Conservation (phyloP, 108 stramenopile species). For the Epithemia pelagica region DNA sequence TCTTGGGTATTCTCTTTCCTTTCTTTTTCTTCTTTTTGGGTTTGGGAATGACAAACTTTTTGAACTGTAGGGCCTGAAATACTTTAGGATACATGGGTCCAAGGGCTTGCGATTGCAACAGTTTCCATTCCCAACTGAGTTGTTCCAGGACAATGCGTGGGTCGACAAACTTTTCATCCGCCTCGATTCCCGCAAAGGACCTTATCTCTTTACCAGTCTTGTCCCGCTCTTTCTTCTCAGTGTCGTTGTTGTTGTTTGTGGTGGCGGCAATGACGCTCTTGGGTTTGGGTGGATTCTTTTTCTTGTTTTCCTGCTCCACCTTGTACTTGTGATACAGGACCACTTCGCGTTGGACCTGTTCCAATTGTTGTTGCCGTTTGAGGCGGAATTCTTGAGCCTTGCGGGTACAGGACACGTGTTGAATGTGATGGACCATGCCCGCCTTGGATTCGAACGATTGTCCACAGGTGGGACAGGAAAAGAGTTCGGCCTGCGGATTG, state of each 20-base stretch:
- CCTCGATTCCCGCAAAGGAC: not conserved
- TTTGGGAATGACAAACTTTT: not conserved
- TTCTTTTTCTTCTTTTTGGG: slow-evolving; percentile 5
- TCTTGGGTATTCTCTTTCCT: not conserved
- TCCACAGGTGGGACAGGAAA: slow-evolving; percentile 46
- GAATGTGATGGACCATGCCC: slow-evolving; percentile 28
- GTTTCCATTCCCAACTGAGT: slow-evolving; percentile 13
- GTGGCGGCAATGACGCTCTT: not conserved
- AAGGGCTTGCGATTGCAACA: not conserved
- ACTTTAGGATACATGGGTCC: slow-evolving; percentile 32
- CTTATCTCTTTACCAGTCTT: no score
- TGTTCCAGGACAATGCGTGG: slow-evolving; percentile 13
- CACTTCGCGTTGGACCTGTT: slow-evolving; percentile 13
- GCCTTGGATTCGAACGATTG: slow-evolving; percentile 15
- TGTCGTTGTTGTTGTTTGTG: no score
- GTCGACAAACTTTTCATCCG: slow-evolving; percentile 3
- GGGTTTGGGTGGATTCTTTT: not conserved
- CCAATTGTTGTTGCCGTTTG: not conserved
- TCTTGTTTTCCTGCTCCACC: not conserved
- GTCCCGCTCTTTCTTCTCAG: not conserved
- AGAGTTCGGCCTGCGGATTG: slow-evolving; percentile 10
- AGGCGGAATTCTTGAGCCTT: slow-evolving; percentile 5
- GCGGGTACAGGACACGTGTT: slow-evolving; percentile 15
- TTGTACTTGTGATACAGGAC: not conserved
- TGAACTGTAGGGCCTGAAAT: slow-evolving; percentile 15